Evolutionary conservation across 352 stramenopile species (phyloP).

Genomic region (Globisporangium cederbergense): DNA sequence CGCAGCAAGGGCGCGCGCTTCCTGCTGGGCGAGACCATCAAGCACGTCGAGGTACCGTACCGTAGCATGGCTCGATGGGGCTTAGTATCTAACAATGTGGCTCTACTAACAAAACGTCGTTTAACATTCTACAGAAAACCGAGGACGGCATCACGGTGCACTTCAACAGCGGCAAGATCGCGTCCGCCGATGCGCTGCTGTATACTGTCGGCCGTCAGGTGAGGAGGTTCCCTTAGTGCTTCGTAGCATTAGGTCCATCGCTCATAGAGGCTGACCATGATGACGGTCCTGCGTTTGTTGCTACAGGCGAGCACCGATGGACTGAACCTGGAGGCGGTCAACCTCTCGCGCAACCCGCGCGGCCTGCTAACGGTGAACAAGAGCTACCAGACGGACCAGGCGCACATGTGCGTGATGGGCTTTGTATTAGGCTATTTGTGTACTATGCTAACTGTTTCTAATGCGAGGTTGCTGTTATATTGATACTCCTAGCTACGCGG

Average conservation of each 20-base stretch:
- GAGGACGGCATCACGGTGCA: constrained; percentile 59
- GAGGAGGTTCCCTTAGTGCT: neutral
- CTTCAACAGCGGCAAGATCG: constrained; percentile 72
- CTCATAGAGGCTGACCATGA: neutral
- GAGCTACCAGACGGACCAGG: constrained; percentile 82
- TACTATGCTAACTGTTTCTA: neutral
- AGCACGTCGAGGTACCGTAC: constrained; percentile 52
- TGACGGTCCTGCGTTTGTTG: neutral
- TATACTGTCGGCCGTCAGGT: constrained; percentile 80
- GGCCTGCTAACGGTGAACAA: constrained; percentile 85
- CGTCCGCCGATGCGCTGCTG: constrained; percentile 67
- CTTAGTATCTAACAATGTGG: neutral
- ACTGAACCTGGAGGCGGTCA: constrained; percentile 80
- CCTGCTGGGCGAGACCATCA: constrained; percentile 73
- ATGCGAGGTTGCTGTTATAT: neutral
- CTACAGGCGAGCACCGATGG: constrained; percentile 63
- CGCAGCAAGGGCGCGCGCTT: constrained; percentile 86
- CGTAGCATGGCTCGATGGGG: neutral
- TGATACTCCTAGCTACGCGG: constrained; percentile 56
- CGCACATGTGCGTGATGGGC: constrained; percentile 52
- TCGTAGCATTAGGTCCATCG: too few relatives aligned
- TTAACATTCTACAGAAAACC: constrained; percentile 30
- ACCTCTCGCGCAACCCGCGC: constrained; percentile 70
- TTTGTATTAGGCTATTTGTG: neutral
- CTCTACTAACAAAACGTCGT: neutral